Base-by-base conservation (phyloP, 2,329 filamentous ascomycete species). In the Colletotrichum acutatum region DNA sequence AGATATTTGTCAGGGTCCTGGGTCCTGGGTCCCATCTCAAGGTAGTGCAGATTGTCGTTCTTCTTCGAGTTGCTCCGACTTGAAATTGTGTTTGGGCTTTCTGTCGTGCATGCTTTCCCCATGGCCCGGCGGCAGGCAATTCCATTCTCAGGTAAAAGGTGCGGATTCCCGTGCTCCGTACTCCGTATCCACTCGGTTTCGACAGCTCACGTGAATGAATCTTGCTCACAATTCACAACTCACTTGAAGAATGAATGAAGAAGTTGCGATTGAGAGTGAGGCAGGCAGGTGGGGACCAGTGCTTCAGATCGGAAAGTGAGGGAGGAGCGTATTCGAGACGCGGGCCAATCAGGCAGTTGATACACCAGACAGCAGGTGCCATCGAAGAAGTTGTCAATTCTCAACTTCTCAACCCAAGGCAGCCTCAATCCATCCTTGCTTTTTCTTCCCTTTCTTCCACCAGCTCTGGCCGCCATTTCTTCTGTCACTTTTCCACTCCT, bases 351-450 rank as follows among this genome's bases (percentile, higher is more conserved):
- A 22, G 58, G 34, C 22, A n/a, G 22, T 5, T 22, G 26, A 52
- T 12, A 30, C 26, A 16, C 24, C 26, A 16, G 19, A n/a, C 37
- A 22, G 42, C 42, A 62, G 46, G 7, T 52, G 60, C 12, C 28
- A 42, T 64, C 30, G 49, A 68, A 53, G 46, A 68, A 63, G 26
- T 68, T 37, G 59, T 72, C 69, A 72, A 58, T 34, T 72, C 58
- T 72, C 69, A 72, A 69, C 66, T 72, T 72, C 65, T 63, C 46
- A n/a, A 49, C 42, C 53, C 66, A 68, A 37, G 42, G 22, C 53
- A 34, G 37, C 53, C 26, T 68, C 63, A 68, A 68, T 68, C 57
- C 68, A 57, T 56, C 66, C 11, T 72, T 69, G 28, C 65, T 64
- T 59, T 68, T 63, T 63, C 59, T 12, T 22, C 58, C 37, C 42